These are phyloP conservation scores for Colletotrichum neosansevieriae DNA, from an alignment of 2,329 filamentous ascomycete genomes.

Conservation along the genomic window DNA sequence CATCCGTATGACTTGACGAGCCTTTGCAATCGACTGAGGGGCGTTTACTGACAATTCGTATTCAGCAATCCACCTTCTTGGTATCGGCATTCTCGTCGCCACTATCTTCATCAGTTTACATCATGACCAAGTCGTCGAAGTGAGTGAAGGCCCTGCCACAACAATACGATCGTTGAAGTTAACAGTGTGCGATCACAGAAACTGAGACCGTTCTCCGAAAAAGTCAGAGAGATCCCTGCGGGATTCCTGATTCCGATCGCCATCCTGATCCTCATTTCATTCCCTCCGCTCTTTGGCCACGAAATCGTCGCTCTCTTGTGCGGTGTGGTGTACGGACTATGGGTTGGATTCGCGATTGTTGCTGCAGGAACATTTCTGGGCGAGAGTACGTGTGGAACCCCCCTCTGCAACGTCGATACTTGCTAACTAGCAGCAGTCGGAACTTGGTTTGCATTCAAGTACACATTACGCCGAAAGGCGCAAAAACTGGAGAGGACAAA, in stretches of 20 bases:
- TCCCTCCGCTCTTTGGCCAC: conserved; percentile 57
- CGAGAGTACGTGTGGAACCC: conserved; percentile 43
- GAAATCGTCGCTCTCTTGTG: conserved; percentile 56
- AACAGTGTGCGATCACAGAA: background rate
- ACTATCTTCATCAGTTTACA: conserved; percentile 51
- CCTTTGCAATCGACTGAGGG: background rate
- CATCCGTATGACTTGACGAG: conserved; percentile 41
- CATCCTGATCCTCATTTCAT: conserved; percentile 54
- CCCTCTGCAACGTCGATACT: too few species aligned
- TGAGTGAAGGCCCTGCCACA: conserved; percentile 19
- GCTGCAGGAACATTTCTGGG: conserved; percentile 56
- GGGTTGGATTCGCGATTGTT: conserved; percentile 56
- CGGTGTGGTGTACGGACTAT: conserved; percentile 56
- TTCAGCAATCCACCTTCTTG: conserved; percentile 46
- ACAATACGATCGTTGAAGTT: background rate
- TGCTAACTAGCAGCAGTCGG: conserved; percentile 42
- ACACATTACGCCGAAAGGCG: conserved; percentile 50
- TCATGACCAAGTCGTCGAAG: conserved; percentile 53
- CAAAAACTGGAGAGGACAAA: conserved; percentile 55
- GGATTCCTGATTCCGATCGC: conserved; percentile 55
- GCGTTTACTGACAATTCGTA: background rate
- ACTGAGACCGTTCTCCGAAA: conserved; percentile 52
- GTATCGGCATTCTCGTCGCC: conserved; percentile 46
- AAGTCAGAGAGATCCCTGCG: conserved; percentile 52
- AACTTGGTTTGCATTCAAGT: conserved; percentile 57